Evolutionary conservation across 1,284 basidiomycete genomes (phyloP).

Genomic region (Malassezia arunalokei): DNA sequence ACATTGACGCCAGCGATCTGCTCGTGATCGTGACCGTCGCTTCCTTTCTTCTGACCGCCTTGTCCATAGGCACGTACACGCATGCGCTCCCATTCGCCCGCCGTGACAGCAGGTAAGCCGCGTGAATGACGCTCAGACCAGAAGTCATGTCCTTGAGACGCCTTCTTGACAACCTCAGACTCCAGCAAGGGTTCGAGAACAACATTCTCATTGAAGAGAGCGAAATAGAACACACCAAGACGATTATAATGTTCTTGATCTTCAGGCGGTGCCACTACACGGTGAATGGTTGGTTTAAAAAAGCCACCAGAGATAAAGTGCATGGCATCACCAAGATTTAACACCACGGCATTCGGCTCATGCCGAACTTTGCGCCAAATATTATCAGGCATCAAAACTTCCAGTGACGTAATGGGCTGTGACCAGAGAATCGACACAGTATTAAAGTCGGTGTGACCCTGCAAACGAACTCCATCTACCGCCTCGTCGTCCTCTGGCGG

Average conservation of each 20-base stretch:
- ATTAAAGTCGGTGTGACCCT: slow-evolving; percentile 50
- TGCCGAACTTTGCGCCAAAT: slow-evolving; percentile 48
- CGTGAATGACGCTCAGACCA: slow-evolving; percentile 22
- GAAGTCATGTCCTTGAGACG: slow-evolving; percentile 25
- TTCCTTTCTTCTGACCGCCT: slow-evolving; percentile 31
- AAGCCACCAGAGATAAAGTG: slow-evolving; percentile 39
- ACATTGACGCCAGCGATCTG: slow-evolving; percentile 35
- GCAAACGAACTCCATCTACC: slow-evolving; percentile 47
- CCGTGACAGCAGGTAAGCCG: slow-evolving; percentile 29
- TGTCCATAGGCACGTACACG: slow-evolving; percentile 42
- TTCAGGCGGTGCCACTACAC: slow-evolving; percentile 47
- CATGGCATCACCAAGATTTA: slow-evolving; percentile 43
- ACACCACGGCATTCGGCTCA: slow-evolving; percentile 39
- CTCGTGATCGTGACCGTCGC: slow-evolving; percentile 39
- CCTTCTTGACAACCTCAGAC: slow-evolving; percentile 34
- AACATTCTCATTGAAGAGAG: slow-evolving; percentile 46
- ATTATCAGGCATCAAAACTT: slow-evolving; percentile 48
- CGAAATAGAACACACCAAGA: slow-evolving; percentile 48
- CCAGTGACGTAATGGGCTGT: slow-evolving; percentile 48
- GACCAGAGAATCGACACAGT: slow-evolving; percentile 48
- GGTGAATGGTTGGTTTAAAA: slow-evolving; percentile 47
- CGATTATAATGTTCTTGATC: slow-evolving; percentile 47
- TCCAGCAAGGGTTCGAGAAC: slow-evolving; percentile 39
- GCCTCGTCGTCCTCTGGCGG: slow-evolving; percentile 38
- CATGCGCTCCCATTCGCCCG: slow-evolving; percentile 39